phyloP scores from a whole-genome alignment of 345 rosid species.

The Sonneratia alba region DNA sequence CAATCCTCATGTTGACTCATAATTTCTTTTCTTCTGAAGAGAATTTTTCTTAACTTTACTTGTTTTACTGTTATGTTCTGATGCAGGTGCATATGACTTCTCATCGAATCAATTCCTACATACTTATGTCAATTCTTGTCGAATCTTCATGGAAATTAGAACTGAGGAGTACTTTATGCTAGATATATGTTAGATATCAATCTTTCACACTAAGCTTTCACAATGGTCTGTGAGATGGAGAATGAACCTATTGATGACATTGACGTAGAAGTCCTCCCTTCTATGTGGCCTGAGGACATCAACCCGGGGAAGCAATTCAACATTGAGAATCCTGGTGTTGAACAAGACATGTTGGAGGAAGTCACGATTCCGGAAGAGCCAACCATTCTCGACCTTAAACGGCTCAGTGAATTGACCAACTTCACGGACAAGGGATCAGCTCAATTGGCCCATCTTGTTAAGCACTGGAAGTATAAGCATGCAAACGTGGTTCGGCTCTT shows the following conservation, averaged over 20 bases:
- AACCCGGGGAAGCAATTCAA: constrained; percentile 83
- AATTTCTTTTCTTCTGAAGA: neutral
- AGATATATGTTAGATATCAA: neutral
- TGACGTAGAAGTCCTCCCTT: constrained; percentile 69
- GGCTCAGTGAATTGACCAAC: constrained; percentile 44
- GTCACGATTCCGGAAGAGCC: constrained; percentile 47
- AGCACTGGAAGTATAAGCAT: constrained; percentile 81
- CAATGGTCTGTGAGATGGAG: constrained; percentile 53
- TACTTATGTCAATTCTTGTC: neutral
- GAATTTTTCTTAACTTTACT: neutral
- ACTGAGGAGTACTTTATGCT: neutral
- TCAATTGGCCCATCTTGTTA: constrained; percentile 72
- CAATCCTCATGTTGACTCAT: neutral
- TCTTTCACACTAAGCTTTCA: neutral
- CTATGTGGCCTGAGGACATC: constrained; percentile 96
- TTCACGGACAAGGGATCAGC: constrained; percentile 70
- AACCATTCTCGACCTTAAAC: constrained; percentile 52
- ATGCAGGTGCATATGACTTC: neutral
- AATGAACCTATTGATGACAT: constrained; percentile 59
- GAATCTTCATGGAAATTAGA: neutral
- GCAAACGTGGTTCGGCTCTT: constrained; percentile 68
- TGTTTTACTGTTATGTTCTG: neutral
- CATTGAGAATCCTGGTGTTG: constrained; percentile 65
- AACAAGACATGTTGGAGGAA: constrained; percentile 82
- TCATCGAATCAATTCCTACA: neutral